Evolutionary conservation across 1,284 basidiomycete species (phyloP).

Genomic region (Ceratobasidium sp.): DNA sequence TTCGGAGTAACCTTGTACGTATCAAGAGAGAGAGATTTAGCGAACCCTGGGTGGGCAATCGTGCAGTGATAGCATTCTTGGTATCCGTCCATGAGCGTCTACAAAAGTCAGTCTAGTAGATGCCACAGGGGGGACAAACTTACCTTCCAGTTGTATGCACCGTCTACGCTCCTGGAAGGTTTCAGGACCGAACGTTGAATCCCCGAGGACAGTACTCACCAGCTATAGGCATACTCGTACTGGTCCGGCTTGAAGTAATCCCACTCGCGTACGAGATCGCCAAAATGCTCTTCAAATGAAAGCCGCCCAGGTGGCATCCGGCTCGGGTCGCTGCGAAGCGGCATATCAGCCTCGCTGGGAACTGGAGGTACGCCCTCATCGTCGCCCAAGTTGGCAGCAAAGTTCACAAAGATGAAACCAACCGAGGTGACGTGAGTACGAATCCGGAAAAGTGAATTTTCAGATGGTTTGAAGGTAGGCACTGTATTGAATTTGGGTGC

Average conservation of each 20-base stretch:
- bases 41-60: conserved; percentile 45
- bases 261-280: conserved; percentile 38
- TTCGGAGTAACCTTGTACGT: conserved; percentile 44
- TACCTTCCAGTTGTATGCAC: conserved; percentile 41
- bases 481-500: conserved; percentile 46
- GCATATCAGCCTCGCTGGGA: conserved; percentile 27
- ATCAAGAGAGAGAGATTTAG: conserved; percentile 44
- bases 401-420: conserved; percentile 46
- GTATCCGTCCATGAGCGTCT: conserved; percentile 46
- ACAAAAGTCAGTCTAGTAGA: background rate
- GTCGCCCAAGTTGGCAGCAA: conserved; percentile 41
- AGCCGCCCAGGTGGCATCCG: conserved; percentile 38
- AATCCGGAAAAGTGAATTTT: conserved; percentile 45
- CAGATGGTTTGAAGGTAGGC: conserved; percentile 44
- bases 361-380: conserved; percentile 25
- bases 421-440: conserved; percentile 45
- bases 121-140: background rate
- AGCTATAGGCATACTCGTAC: conserved; percentile 41
- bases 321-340: conserved; percentile 20
- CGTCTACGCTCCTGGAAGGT: conserved; percentile 25
- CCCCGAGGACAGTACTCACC: conserved; percentile 19
- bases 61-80: conserved; percentile 46
- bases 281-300: conserved; percentile 44
- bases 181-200: background rate
- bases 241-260: conserved; percentile 36